Base-by-base conservation (phyloP, 768 basidiomycete species). In the Lentinula raphanica region DNA sequence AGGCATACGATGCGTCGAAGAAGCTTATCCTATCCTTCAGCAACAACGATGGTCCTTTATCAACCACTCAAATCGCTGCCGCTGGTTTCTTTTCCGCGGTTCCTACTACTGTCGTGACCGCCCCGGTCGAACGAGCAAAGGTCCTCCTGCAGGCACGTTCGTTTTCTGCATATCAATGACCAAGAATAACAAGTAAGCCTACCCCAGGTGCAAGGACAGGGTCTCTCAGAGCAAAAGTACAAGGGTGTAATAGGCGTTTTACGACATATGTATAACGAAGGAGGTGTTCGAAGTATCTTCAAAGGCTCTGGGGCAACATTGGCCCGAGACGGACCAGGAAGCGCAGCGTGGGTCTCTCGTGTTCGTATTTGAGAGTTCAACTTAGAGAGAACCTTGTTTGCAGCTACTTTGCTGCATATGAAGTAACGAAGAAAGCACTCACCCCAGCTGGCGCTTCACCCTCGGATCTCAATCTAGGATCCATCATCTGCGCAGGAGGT, bases 401-500 rank as follows among this genome's bases (percentile, higher is more conserved):
- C 59, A 96, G 93, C 49, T 98, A 98, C 76, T 99, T 99, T 68
- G 95, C 94, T 17, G 88, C 94, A 11, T 99, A 99, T 69, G 97
- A 99, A 73, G 81, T 94, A 31, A 86, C 91, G 39, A 99, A 99
- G 74, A 90, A 89, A 68, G 74, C 81, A 1, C 73, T 99, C 61
- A 93, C 89, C 12, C 92, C 94, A 6, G 82, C 80, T 39, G 90
- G 90, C 31, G 77, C 90, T 17, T 87, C 87, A n/a, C 80, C 90
- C 2, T 79, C 84, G 36, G 86, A 93, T 49, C 79, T 98, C 58
- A 90, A 93, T 65, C 78, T 99, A 27, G 80, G 90, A 31, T 88
- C 90, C 17, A 83, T 98, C 65, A 89, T 98, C 63, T 59, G 94
- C 56, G 94, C 96, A 53, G 97, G 97, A 63, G 97, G 95, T 54